Evolutionary conservation across 768 basidiomycete genomes (phyloP).

Genomic region (Collybiopsis confluens): DNA sequence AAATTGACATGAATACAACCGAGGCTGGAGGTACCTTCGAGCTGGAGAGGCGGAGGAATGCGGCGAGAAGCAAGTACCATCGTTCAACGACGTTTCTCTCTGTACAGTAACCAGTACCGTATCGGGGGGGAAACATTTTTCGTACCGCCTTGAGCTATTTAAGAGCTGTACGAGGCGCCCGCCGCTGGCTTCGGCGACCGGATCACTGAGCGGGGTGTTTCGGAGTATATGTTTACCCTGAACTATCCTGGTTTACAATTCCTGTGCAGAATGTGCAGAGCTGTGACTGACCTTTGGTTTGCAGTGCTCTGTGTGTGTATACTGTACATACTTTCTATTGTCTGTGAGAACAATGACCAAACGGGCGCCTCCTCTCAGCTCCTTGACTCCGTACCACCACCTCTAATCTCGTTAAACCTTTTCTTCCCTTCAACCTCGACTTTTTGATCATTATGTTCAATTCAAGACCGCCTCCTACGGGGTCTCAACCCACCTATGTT

Average conservation of each 20-base stretch:
- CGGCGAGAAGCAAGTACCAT: conserved; percentile 4
- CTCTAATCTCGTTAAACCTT: neutral
- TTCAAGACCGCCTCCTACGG: conserved; percentile 29
- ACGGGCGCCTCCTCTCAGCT: neutral
- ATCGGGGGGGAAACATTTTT: neutral
- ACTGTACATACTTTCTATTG: no score
- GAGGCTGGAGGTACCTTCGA: conserved; percentile 28
- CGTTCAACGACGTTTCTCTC: conserved; percentile 6
- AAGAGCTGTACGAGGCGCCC: neutral
- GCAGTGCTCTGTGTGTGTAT: no score
- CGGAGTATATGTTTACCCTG: no score
- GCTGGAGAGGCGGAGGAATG: conserved; percentile 35
- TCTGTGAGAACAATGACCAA: no score
- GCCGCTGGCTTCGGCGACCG: neutral
- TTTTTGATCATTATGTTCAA: conserved; percentile 22
- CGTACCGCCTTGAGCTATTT: neutral
- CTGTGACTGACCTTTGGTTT: no score
- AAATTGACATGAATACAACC: conserved; percentile 11
- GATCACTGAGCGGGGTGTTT: neutral
- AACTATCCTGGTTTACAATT: no score
- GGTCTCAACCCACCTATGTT: conserved; percentile 51
- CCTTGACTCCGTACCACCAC: neutral
- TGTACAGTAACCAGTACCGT: conserved; percentile 10
- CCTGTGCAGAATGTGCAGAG: no score
- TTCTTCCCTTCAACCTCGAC: neutral